phyloP scores from a whole-genome alignment of 768 basidiomycete genomes.

The Inosperma sp. region DNA sequence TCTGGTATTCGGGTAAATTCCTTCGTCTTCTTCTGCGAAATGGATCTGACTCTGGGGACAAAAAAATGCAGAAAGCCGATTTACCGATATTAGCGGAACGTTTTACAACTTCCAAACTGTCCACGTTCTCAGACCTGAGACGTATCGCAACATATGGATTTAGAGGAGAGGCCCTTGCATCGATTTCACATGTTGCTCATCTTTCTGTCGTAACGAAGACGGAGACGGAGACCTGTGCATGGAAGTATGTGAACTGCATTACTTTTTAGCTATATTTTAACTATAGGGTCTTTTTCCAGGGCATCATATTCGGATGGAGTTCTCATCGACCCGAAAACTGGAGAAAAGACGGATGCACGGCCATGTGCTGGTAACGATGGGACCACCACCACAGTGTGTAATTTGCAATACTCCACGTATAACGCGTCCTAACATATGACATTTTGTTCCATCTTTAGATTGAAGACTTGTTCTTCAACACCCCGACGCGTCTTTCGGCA shows the following conservation, averaged over 20 bases:
- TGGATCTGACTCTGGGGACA: background rate
- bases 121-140: slow-evolving; percentile 79
- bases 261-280: too few relatives aligned
- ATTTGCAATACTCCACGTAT: too few relatives aligned
- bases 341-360: slow-evolving; percentile 70
- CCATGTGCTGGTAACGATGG: slow-evolving; percentile 94
- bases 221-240: slow-evolving; percentile 74
- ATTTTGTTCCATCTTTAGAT: slow-evolving; percentile 49
- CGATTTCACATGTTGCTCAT: slow-evolving; percentile 90
- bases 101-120: slow-evolving; percentile 93
- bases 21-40: background rate
- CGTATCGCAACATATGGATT: slow-evolving; percentile 92
- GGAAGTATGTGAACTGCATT: slow-evolving; percentile 64
- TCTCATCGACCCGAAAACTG: slow-evolving; percentile 65
- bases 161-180: slow-evolving; percentile 93
- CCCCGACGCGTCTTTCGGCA: slow-evolving; percentile 80
- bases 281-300: slow-evolving; percentile 50
- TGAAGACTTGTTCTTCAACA: slow-evolving; percentile 94
- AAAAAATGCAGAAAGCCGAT: slow-evolving; percentile 63
- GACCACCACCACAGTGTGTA: slow-evolving; percentile 74
- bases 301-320: slow-evolving; percentile 78
- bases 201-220: slow-evolving; percentile 90
- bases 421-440: background rate
- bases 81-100: slow-evolving; percentile 88
- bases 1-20: slow-evolving; percentile 81